These are phyloP conservation scores for Pseudogymnoascus sp. DNA, from an alignment of 2,329 filamentous ascomycete species.

Conservation along the genomic window DNA sequence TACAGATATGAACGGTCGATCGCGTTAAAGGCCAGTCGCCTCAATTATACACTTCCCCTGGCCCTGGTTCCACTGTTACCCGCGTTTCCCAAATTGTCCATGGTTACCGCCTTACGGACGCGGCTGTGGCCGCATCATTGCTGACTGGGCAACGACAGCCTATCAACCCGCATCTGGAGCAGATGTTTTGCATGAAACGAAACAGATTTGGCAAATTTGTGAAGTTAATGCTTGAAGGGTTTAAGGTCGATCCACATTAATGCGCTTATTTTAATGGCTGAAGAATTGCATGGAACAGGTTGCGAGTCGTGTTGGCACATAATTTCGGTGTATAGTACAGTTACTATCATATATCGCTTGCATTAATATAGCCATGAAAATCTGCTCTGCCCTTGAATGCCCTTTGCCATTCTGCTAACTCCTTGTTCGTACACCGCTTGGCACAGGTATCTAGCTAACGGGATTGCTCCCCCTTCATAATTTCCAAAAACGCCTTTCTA, in stretches of 20 bases:
- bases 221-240: neutral
- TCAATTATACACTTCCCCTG: conserved; percentile 5
- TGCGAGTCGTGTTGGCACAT: conserved; percentile 1
- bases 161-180: neutral
- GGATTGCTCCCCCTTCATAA: conserved; percentile 1
- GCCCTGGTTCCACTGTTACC: conserved; percentile 8
- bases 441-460: conserved; percentile 8
- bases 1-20: neutral
- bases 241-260: neutral
- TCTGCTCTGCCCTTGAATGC: neutral
- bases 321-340: neutral
- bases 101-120: conserved; percentile 1
- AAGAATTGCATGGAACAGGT: neutral
- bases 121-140: neutral
- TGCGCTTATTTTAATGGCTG: conserved; percentile 7
- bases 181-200: conserved; percentile 7
- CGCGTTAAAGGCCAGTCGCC: neutral
- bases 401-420: neutral
- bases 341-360: neutral
- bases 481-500: conserved; percentile 4
- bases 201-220: conserved; percentile 3
- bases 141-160: conserved; percentile 5
- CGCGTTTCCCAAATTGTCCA: conserved; percentile 7
- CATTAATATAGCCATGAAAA: neutral
- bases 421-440: conserved; percentile 1